These are phyloP conservation scores for Baudoinia panamericana DNA, from an alignment of 495 filamentous ascomycete species.

Conservation along the genomic window DNA sequence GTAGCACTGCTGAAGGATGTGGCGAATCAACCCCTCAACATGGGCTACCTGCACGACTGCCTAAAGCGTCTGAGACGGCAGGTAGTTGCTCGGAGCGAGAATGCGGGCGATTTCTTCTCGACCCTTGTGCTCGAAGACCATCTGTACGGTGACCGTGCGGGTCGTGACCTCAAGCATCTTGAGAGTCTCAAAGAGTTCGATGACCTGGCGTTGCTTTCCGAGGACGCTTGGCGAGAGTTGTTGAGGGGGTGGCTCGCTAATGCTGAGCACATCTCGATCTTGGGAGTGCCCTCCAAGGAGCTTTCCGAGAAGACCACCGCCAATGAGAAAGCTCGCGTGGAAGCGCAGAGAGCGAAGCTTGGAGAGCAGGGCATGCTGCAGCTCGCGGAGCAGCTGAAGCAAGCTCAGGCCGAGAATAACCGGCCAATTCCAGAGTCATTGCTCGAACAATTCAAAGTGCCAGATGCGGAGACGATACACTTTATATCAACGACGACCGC, in stretches of 20 bases:
- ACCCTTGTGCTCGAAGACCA: slow-evolving; percentile 79
- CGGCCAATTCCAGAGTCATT: slow-evolving; percentile 62
- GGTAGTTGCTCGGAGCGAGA: slow-evolving; percentile 67
- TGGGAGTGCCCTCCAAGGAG: slow-evolving; percentile 49
- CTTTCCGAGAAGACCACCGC: slow-evolving; percentile 60
- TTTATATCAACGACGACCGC: slow-evolving; percentile 85
- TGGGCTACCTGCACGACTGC: slow-evolving; percentile 79
- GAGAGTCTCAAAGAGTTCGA: slow-evolving; percentile 62
- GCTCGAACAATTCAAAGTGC: slow-evolving; percentile 68
- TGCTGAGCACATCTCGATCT: slow-evolving; percentile 70
- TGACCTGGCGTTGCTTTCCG: slow-evolving; percentile 61
- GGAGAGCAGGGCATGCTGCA: slow-evolving; percentile 55
- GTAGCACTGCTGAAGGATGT: slow-evolving; percentile 72
- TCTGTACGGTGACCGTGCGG: slow-evolving; percentile 76
- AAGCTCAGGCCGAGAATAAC: slow-evolving; percentile 69
- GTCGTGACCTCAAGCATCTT: slow-evolving; percentile 60
- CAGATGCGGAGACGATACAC: slow-evolving; percentile 74
- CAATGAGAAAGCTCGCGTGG: slow-evolving; percentile 47
- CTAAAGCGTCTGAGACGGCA: slow-evolving; percentile 64
- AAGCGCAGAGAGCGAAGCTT: slow-evolving; percentile 46
- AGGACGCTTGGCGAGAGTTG: slow-evolving; percentile 70
- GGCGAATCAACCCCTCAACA: slow-evolving; percentile 65
- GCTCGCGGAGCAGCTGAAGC: slow-evolving; percentile 61
- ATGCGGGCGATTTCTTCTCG: slow-evolving; percentile 58
- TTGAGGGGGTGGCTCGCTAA: slow-evolving; percentile 74